Evolutionary conservation across 1,284 basidiomycete species (phyloP).

Genomic region (Moesziomyces antarcticus): DNA sequence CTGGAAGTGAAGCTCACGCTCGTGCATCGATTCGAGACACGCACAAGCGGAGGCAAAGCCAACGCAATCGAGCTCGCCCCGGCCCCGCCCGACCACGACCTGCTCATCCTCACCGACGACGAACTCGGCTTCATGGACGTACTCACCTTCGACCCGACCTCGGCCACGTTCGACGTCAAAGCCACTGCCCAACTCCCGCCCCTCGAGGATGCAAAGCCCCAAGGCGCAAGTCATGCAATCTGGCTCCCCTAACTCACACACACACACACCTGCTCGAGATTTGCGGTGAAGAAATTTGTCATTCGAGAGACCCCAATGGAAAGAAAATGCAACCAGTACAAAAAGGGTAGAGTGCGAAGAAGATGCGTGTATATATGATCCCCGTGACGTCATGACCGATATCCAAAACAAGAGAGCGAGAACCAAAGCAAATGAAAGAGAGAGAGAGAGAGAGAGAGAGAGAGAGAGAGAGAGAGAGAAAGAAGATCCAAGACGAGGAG

Average conservation of each 20-base stretch:
- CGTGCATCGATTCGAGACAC: constrained; percentile 37
- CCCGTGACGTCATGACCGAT: constrained; percentile 4
- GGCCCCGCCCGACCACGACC: background rate
- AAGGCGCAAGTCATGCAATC: constrained; percentile 64
- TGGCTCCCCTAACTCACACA: constrained; percentile 47
- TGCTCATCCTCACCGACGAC: constrained; percentile 59
- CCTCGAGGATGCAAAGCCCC: constrained; percentile 3
- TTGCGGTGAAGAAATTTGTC: too few relatives aligned
- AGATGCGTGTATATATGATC: constrained; percentile 8
- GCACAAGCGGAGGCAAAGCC: constrained; percentile 62
- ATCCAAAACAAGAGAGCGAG: background rate
- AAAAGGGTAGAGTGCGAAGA: background rate
- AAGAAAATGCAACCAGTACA: background rate
- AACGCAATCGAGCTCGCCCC: constrained; percentile 61
- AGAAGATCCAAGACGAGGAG: background rate
- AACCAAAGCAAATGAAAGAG: background rate
- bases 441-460: background rate
- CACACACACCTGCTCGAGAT: too few relatives aligned
- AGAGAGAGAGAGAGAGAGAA: background rate
- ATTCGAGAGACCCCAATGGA: too few relatives aligned
- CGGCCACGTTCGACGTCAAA: constrained; percentile 9
- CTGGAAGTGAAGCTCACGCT: constrained; percentile 1
- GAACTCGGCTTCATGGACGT: constrained; percentile 50
- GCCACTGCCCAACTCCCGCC: constrained; percentile 37
- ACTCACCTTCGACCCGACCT: constrained; percentile 34